Percentiles rank a stretch among this genome's conserved stretches.
Evolutionary conservation across 2,329 filamentous ascomycete species (phyloP).

Genomic region (Alternaria conjuncta): DNA sequence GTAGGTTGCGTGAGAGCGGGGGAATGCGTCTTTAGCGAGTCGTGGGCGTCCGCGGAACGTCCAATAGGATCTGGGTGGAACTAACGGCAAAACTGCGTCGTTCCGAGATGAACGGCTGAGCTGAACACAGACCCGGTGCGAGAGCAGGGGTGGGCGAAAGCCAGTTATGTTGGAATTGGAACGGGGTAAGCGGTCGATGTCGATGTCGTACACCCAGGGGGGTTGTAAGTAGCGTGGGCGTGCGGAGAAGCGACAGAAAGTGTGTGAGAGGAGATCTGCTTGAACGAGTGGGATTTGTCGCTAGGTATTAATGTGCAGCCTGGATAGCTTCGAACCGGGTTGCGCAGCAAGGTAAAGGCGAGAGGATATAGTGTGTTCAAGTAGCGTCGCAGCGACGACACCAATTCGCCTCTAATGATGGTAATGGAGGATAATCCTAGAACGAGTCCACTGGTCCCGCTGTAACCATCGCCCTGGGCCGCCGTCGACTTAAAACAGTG

Average conservation of each 20-base stretch:
- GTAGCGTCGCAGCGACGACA: conserved; percentile 39
- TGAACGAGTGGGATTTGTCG: conserved; percentile 44
- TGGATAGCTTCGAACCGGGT: conserved; percentile 25
- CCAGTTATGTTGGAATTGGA: conserved; percentile 16
- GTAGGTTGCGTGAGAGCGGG: conserved; percentile 42
- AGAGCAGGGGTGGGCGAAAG: conserved; percentile 18
- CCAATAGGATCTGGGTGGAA: conserved; percentile 38
- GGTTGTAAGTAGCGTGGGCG: conserved; percentile 26
- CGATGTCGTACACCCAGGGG: conserved; percentile 27
- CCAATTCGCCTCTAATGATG: conserved; percentile 38
- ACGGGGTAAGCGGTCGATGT: conserved; percentile 15
- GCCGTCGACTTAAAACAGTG: conserved; percentile 40
- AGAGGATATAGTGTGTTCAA: conserved; percentile 42
- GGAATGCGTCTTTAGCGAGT: conserved; percentile 45
- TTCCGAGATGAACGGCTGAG: conserved; percentile 26
- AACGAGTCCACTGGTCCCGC: conserved; percentile 30
- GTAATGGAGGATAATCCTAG: conserved; percentile 39
- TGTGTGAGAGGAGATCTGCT: conserved; percentile 38
- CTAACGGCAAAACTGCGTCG: conserved; percentile 34
- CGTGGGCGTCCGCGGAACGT: conserved; percentile 30
- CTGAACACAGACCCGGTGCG: conserved; percentile 21
- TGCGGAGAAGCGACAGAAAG: conserved; percentile 30
- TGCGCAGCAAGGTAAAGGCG: conserved; percentile 39
- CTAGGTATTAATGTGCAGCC: conserved; percentile 40
- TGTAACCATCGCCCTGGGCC: conserved; percentile 37